Base-by-base conservation (phyloP, 2,329 filamentous ascomycete genomes). In the Chaetomium strumarium region DNA sequence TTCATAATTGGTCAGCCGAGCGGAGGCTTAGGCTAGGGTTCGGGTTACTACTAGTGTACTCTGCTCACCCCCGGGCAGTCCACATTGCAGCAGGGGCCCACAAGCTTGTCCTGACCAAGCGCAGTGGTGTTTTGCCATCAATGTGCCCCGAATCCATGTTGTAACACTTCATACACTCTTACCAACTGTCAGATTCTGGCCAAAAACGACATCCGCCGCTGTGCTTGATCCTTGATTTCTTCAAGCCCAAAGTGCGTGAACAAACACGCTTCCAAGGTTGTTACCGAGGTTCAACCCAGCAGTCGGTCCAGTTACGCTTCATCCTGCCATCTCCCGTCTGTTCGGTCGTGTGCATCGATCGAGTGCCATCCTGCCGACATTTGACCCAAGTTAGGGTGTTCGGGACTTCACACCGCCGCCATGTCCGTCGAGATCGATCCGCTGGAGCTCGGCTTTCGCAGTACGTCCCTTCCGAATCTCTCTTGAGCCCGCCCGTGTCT, bases 391-490 rank as follows among this genome's bases (percentile, higher is more conserved):
- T 39, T 13, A 6, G 31, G 13, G 14, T 13, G 8, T 24, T 19
- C n/a, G 39, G 36, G 36, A 43, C 31, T 11, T 61, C 56, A 37
- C 49, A 24, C 60, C 62, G 46, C 62, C 73, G 80, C 66, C 74
- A 97, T 97, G 93, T 95, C 92, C 64, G 86, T 99, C 75, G 88
- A 96, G 66, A 88, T 99, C 68, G 85, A 93, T 65, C 93, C 92
- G 55, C 72, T 81, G 63, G 93, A 97, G 80, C 84, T 99, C 68
- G 88, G 84, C 75, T 99, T 99, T 76, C 86, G 85, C 74, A 88
- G 93, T 97, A 79, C 67, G 86, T 79, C 57, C 11, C 16, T 36
- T 12, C 43, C 30, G 31, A 49, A 19, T 11, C 10, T 14, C 24
- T 34, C 41, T 39, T n/a, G 24, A 11, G n/a, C 14, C 40, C 30